Evolutionary conservation across 192 early-diverging fungal genomes (phyloP), one percentile per base, ranked within the genome.

Genomic region (Coemansia sp.): DNA sequence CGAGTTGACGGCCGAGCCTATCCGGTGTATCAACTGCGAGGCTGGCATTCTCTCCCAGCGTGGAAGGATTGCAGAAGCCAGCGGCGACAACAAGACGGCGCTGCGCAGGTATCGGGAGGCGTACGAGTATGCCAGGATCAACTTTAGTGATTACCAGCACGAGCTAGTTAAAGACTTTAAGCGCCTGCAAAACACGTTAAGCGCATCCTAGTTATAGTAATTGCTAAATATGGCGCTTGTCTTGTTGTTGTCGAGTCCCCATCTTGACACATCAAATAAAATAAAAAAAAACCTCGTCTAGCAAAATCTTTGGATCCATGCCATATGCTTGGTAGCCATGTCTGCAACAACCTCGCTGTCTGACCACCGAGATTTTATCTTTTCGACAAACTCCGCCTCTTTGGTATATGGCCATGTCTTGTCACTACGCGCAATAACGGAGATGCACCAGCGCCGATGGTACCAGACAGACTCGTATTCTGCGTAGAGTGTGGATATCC

Each of bases 391-490:
- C 14, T 8, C 50, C 0, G 57, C 2, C 37, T 77, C 70, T 3
- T 43, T 19, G 16, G 57, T 19, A 39, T 51, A 32, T 11, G 43
- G 19, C 5, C 20, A 9, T 19, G 57, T 14, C 8, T 50, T 41
- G n/a, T 12, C 63, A 5, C 16, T 22, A 19, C 44, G 20, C 11
- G 43, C 58, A 17, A 58, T 3, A 13, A 38, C 45, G 5, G 19
- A 50, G 13, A 75, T 60, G 61, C 73, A 81, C 78, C 78, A 75
- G 58, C 78, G 73, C 9, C 78, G 69, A 40, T 81, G 78, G 22
- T 70, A 46, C 78, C 78, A 81, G 37, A 75, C 61, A 6, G 78
- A 75, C 60, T 81, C 78, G 42, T 81, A 81, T 10, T 63, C 57
- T 1, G 70, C 46, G 22, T 75, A 81, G 11, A 72, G 25, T 2